Evolutionary conservation across 2,329 filamentous ascomycete genomes (phyloP).

Genomic region (Alternaria longipes): DNA sequence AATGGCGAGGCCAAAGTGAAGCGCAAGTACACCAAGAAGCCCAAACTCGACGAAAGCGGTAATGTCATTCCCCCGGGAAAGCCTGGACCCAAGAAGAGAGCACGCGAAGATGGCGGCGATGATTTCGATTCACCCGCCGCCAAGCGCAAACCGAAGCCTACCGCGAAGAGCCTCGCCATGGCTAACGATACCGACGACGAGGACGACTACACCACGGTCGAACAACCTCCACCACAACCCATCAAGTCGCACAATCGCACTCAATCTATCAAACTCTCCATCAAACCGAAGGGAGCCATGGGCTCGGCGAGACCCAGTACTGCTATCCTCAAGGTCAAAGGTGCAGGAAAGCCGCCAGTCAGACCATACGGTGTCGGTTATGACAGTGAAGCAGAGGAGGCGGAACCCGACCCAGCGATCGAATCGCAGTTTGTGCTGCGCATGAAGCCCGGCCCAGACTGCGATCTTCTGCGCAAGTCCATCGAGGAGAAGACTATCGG

Average conservation of each 20-base stretch:
- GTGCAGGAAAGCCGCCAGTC: conserved; percentile 42
- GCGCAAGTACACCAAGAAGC: conserved; percentile 56
- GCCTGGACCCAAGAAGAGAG: conserved; percentile 44
- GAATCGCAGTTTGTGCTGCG: conserved; percentile 91
- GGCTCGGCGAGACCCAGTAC: conserved; percentile 30
- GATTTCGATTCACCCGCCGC: conserved; percentile 35
- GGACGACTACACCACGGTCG: conserved; percentile 27
- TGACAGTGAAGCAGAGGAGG: conserved; percentile 93
- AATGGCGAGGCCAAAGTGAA: conserved; percentile 52
- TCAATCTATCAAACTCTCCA: conserved; percentile 42
- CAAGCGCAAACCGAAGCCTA: conserved; percentile 50
- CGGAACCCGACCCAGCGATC: conserved; percentile 84
- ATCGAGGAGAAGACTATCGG: conserved; percentile 83
- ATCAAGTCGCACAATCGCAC: conserved; percentile 26
- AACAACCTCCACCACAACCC: conserved; percentile 18
- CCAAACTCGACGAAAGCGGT: conserved; percentile 45
- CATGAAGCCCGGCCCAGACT: conserved; percentile 86
- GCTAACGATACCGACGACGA: conserved; percentile 40
- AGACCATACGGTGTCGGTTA: conserved; percentile 86
- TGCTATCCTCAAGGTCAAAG: conserved; percentile 47
- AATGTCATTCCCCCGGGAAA: conserved; percentile 38
- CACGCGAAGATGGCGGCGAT: conserved; percentile 49
- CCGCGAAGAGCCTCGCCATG: conserved; percentile 43
- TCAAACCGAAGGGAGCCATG: conserved; percentile 42
- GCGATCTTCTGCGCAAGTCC: conserved; percentile 79